Evolutionary conservation across 441 rosid genomes (phyloP), one percentile per base, ranked within the genome.

Genomic region (Manihot esculenta): DNA sequence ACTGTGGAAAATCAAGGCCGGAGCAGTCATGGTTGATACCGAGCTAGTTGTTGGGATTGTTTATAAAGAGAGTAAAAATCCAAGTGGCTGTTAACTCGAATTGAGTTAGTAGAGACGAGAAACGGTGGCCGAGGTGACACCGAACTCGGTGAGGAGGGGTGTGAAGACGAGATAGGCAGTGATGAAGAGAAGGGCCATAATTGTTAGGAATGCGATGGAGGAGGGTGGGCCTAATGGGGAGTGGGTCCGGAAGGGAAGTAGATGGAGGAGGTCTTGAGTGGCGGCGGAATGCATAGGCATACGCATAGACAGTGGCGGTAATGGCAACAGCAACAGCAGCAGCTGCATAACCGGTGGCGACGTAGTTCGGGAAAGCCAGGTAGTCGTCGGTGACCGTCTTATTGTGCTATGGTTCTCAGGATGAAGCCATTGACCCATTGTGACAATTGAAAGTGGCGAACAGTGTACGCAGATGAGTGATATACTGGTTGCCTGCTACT

Each of bases 1-100:
- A 7, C 69, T 57, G 53, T 65, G 54, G 1, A 38, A 12, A 35
- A 77, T 69, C 33, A 60, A 33, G 33, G 80, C 80, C 41, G 47
- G 27, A 44, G 26, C 59, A 21, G 38, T 69, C 42, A 48, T 65
- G 70, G 21, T 42, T 17, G 47, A 70, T 7, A n/a, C n/a, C 13
- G 54, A 73, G 62, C 44, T 69, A 47, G 49, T 41, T 0, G 35
- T 61, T 60, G 15, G 72, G 77, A 64, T 77, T 69, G 10, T 38
- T 64, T 3, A 73, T 68, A 0, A 35, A 8, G 18, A 77, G 66
- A 26, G 69, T 45, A 27, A 77, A 1, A 27, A 65, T 3, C 74
- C 72, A 73, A 18, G 48, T 20, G 61, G 75, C 74, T 0, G 72
- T 59, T 41, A 73, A 13, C 45, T 35, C 45, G 30, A 77, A 73